Percentiles rank a stretch among this genome's conserved stretches.
Conservation (phyloP, 208 protist genomes). For the Acanthamoeba quina region DNA sequence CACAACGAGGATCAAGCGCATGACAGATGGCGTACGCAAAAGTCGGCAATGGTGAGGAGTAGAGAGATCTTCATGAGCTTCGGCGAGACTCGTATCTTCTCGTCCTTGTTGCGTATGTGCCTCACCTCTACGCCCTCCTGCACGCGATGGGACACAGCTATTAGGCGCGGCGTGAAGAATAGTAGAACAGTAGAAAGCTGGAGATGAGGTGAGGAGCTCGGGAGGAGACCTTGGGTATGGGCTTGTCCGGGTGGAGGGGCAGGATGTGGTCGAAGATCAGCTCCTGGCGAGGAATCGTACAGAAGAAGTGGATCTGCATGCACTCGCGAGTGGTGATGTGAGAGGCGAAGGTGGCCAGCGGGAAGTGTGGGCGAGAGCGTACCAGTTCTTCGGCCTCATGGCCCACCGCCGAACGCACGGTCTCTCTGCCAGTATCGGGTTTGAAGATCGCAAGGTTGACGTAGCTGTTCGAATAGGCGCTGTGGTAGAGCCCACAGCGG, state of each 20-base stretch:
- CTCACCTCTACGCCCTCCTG: constrained; percentile 24
- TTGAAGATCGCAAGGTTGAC: constrained; percentile 24
- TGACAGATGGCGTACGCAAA: background rate
- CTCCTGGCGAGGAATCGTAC: constrained; percentile 7
- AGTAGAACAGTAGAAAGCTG: background rate
- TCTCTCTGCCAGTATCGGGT: background rate
- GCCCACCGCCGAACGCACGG: background rate
- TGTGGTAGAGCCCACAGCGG: constrained; percentile 15
- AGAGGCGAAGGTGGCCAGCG: background rate
- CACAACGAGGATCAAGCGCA: background rate
- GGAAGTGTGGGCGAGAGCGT: background rate
- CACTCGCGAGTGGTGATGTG: background rate
- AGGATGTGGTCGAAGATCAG: constrained; percentile 17
- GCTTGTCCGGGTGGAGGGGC: constrained; percentile 12
- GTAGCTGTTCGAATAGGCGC: constrained; percentile 35
- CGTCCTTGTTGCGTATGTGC: constrained; percentile 5
- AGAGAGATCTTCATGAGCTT: constrained; percentile 18
- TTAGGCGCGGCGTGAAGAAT: background rate
- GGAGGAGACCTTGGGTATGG: background rate
- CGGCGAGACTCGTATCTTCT: background rate
- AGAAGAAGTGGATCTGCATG: constrained; percentile 27
- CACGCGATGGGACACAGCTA: background rate
- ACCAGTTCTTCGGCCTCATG: constrained; percentile 25
- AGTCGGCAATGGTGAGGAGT: background rate
- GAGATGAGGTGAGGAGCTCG: background rate